Evolutionary conservation across 2,329 filamentous ascomycete species (phyloP).

Genomic region (Chaetomium sp.): DNA sequence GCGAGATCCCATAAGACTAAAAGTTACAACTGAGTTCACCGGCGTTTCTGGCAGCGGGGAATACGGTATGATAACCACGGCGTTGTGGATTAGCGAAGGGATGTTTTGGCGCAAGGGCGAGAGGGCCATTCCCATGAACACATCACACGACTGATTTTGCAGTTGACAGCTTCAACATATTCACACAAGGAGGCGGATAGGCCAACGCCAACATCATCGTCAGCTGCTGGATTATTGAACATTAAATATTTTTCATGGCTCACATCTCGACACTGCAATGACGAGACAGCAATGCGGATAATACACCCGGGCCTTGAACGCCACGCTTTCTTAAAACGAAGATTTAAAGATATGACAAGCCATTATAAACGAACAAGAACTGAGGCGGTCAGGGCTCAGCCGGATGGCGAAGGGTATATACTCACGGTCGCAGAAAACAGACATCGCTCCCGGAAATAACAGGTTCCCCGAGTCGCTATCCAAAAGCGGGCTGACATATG

Average conservation of each 20-base stretch:
- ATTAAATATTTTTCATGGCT: not conserved
- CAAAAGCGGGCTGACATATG: not conserved
- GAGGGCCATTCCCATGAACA: not conserved
- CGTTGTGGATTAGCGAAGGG: not conserved
- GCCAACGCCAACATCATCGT: no score
- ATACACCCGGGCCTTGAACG: not conserved
- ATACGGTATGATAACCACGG: not conserved
- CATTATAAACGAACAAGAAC: not conserved
- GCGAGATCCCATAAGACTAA: not conserved
- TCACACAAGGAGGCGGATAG: not conserved
- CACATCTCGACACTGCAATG: not conserved
- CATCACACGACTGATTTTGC: not conserved
- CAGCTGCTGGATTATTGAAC: no score
- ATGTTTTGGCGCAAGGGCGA: not conserved
- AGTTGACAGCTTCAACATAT: not conserved
- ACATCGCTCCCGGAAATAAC: not conserved
- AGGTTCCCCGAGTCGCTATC: not conserved
- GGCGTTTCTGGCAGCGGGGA: not conserved
- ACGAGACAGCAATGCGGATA: not conserved
- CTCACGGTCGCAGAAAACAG: not conserved
- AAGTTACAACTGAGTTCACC: not conserved
- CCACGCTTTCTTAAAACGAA: not conserved
- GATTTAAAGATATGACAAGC: not conserved
- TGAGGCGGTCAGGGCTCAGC: not conserved
- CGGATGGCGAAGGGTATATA: not conserved